Evolutionary conservation across 139 green algal species (phyloP).

Genomic region (Volvox reticuliferus): DNA sequence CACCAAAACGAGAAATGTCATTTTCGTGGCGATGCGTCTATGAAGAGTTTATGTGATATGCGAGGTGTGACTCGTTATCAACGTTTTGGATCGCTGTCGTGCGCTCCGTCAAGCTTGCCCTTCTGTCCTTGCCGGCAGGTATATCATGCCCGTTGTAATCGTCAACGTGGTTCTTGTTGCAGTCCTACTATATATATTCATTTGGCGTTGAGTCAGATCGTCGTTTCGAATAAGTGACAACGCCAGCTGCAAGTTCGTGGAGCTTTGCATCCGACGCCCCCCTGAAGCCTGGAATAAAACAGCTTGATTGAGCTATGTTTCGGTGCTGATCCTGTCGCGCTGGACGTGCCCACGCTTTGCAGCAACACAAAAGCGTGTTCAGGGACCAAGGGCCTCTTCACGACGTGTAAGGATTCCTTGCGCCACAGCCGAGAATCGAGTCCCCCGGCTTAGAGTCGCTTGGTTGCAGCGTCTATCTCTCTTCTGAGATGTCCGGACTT

Average conservation of each 20-base stretch:
- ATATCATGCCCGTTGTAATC: conserved; percentile 28
- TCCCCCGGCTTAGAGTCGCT: no score
- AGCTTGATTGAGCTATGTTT: not conserved
- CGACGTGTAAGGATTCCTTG: no score
- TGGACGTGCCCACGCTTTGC: not conserved
- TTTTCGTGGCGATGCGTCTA: conserved; percentile 23
- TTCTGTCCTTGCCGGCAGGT: not conserved
- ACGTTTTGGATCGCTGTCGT: not conserved
- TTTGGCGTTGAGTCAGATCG: not conserved
- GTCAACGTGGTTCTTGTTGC: conserved; percentile 17
- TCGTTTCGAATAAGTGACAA: not conserved
- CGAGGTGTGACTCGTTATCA: not conserved
- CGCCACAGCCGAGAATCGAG: no score
- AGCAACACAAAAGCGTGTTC: not conserved
- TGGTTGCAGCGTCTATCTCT: no score
- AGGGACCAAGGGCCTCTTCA: no score
- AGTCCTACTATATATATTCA: conserved; percentile 11
- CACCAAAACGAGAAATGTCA: not conserved
- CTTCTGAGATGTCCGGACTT: no score
- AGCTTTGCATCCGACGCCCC: not conserved
- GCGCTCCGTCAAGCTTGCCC: not conserved
- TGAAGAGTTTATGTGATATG: conserved; percentile 41
- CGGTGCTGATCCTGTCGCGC: not conserved
- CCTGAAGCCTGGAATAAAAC: not conserved
- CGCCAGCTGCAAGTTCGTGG: not conserved